phyloP scores from a whole-genome alignment of 2,329 filamentous ascomycete genomes.

The Colletotrichum zoysiae region DNA sequence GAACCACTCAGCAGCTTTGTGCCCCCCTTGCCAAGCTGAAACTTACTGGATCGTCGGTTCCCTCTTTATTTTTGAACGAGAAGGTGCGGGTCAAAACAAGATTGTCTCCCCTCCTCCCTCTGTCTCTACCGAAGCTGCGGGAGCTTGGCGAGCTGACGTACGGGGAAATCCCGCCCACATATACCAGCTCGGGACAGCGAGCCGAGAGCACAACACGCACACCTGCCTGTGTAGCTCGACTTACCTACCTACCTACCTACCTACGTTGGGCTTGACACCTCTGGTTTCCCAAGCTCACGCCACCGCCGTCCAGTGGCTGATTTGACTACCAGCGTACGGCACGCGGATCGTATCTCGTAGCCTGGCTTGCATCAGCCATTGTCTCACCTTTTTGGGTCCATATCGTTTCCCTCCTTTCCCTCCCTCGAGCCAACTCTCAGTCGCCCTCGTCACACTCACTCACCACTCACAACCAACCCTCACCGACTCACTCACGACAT shows the following conservation, averaged over 20 bases:
- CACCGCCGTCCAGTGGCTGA: constrained; percentile 17
- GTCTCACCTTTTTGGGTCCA: constrained; percentile 21
- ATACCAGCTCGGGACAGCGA: constrained; percentile 7
- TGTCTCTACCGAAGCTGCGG: constrained; percentile 4
- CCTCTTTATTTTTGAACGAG: constrained; percentile 1
- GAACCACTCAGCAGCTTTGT: not conserved
- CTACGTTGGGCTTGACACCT: not conserved
- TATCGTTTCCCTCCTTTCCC: not conserved
- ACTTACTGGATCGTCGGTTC: constrained; percentile 7
- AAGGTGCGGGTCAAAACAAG: constrained; percentile 22
- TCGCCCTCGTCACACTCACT: not conserved
- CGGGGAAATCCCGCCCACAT: constrained; percentile 13
- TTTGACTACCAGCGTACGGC: constrained; percentile 18
- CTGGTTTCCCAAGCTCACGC: constrained; percentile 6
- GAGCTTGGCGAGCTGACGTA: constrained; percentile 27
- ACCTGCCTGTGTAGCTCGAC: constrained; percentile 1
- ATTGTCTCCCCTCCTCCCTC: not conserved
- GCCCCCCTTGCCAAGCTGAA: constrained; percentile 22
- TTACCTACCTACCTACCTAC: not conserved
- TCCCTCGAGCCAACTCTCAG: not conserved
- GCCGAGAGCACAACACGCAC: not conserved
- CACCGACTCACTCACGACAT: constrained; percentile 21
- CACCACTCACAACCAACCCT: not conserved
- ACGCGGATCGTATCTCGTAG: constrained; percentile 25
- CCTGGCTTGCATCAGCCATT: constrained; percentile 26